phyloP scores from a whole-genome alignment of 768 basidiomycete genomes.

The Lactarius quietus region DNA sequence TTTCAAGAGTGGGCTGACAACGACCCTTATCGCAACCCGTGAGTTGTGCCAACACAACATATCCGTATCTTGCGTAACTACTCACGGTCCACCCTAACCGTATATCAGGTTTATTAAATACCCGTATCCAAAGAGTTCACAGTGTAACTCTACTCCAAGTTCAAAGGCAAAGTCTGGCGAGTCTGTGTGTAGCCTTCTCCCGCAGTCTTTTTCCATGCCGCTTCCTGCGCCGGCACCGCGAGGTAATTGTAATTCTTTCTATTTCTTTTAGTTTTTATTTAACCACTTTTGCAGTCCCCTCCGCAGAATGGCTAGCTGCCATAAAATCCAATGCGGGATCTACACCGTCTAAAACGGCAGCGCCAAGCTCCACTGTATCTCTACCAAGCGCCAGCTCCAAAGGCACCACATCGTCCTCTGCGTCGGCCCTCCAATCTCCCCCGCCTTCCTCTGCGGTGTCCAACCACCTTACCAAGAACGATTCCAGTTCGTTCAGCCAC shows the following conservation, averaged over 20 bases:
- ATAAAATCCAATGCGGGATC: background rate
- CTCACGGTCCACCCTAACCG: background rate
- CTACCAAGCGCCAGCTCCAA: background rate
- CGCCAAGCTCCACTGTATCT: background rate
- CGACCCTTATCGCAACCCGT: constrained; percentile 33
- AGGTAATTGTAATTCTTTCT: constrained; percentile 34
- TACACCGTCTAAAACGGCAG: background rate
- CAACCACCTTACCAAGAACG: background rate
- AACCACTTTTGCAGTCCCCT: background rate
- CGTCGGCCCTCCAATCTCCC: background rate
- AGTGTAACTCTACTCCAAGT: constrained; percentile 36
- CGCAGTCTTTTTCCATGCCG: constrained; percentile 32
- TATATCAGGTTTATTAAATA: constrained; percentile 31
- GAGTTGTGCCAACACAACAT: background rate
- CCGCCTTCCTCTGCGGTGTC: background rate
- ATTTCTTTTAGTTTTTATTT: background rate
- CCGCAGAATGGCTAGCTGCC: constrained; percentile 23
- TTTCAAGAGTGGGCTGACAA: constrained; percentile 35
- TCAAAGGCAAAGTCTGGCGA: constrained; percentile 37
- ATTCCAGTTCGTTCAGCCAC: background rate
- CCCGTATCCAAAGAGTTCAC: constrained; percentile 41
- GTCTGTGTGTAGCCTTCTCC: constrained; percentile 43
- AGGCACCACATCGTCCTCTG: background rate
- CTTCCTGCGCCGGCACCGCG: constrained; percentile 32
- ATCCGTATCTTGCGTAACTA: constrained; percentile 9